Conservation (phyloP, 1,284 basidiomycete species). For the Tranzscheliella williamsii region DNA sequence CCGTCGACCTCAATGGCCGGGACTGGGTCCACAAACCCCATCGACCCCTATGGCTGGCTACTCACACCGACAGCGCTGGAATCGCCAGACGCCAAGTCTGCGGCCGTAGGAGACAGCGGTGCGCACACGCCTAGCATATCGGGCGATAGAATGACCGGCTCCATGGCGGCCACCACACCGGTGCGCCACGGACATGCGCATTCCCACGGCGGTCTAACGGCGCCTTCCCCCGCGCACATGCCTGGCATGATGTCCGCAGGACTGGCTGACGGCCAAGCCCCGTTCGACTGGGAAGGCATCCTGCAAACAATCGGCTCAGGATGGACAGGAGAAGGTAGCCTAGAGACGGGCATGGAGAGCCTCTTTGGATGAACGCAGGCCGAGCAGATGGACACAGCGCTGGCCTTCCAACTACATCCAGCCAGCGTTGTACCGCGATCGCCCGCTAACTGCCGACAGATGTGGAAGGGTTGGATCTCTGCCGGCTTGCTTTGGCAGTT, state of each 20-base stretch:
- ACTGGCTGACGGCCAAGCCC: constrained; percentile 9
- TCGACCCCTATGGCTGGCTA: constrained; percentile 40
- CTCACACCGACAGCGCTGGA: constrained; percentile 29
- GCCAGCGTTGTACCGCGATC: no score
- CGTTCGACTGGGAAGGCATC: constrained; percentile 40
- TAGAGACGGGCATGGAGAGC: constrained; percentile 39
- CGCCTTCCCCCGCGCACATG: constrained; percentile 13
- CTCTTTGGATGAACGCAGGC: constrained; percentile 20
- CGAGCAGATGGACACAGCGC: no score
- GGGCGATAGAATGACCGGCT: not conserved
- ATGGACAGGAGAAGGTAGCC: constrained; percentile 32
- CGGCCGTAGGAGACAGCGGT: constrained; percentile 3
- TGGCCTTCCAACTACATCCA: no score
- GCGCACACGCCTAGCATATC: constrained; percentile 19
- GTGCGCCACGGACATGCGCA: constrained; percentile 10
- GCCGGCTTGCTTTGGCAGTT: no score
- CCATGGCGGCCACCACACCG: constrained; percentile 1
- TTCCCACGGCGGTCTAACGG: constrained; percentile 8
- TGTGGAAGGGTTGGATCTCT: no score
- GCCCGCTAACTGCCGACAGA: no score
- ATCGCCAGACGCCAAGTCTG: constrained; percentile 18
- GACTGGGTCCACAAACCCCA: constrained; percentile 11
- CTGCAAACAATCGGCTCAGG: constrained; percentile 35
- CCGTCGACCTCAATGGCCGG: constrained; percentile 1
- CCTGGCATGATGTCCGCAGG: constrained; percentile 3